These are phyloP conservation scores for Candida multigemmis DNA, from an alignment of 805 yeast genomes.

Conservation along the genomic window DNA sequence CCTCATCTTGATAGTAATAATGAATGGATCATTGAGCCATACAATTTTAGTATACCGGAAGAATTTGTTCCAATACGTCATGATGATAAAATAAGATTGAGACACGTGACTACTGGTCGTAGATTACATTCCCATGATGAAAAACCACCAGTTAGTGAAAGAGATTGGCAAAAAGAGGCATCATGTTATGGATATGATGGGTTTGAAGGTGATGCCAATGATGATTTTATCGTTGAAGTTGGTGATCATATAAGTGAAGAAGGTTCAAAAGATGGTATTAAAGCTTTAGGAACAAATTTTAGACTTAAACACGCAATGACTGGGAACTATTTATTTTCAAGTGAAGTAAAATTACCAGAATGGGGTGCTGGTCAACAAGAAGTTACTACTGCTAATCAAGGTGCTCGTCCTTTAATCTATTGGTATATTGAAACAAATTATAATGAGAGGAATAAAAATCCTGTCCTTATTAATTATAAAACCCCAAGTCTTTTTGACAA, in stretches of 20 bases:
- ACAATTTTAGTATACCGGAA: constrained; percentile 49
- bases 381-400: constrained; percentile 71
- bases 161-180: constrained; percentile 81
- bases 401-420: constrained; percentile 46
- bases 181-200: constrained; percentile 71
- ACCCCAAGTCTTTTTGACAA: constrained; percentile 48
- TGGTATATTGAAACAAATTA: constrained; percentile 72
- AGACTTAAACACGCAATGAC: constrained; percentile 73
- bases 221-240: constrained; percentile 71
- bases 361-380: constrained; percentile 86
- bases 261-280: constrained; percentile 45
- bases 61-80: constrained; percentile 55
- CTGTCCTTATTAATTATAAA: constrained; percentile 36
- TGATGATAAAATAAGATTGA: constrained; percentile 64
- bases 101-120: constrained; percentile 47
- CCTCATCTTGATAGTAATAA: constrained; percentile 73
- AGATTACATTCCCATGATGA: constrained; percentile 81
- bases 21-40: constrained; percentile 62
- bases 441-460: constrained; percentile 35
- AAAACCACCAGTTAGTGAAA: constrained; percentile 66
- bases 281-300: constrained; percentile 63
- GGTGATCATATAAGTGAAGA: constrained; percentile 39
- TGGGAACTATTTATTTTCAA: constrained; percentile 72
- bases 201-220: constrained; percentile 76
- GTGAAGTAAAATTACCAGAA: constrained; percentile 62